Evolutionary conservation across 2,329 filamentous ascomycete species (phyloP).

Genomic region (Cyphellophora attinorum): DNA sequence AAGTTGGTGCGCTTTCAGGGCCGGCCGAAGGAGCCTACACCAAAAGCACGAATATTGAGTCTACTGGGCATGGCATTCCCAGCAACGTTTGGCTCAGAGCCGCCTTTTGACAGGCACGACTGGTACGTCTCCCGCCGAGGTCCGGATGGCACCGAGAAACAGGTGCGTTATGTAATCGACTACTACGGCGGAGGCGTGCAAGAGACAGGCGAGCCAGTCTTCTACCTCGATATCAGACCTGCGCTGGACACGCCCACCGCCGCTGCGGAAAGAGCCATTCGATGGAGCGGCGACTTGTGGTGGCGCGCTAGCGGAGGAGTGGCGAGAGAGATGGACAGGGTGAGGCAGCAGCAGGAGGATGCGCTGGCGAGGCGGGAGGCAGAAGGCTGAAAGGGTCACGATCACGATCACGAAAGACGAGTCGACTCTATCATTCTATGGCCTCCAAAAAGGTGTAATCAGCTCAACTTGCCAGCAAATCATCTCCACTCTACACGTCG

Average conservation of each 20-base stretch:
- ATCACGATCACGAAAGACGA: too few relatives aligned
- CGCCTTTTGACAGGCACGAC: constrained; percentile 93
- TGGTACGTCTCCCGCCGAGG: constrained; percentile 79
- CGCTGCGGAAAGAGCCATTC: constrained; percentile 69
- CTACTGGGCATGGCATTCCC: constrained; percentile 72
- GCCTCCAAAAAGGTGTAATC: too few relatives aligned
- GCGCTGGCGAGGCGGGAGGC: too few relatives aligned
- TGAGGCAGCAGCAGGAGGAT: constrained; percentile 1
- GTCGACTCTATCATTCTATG: too few relatives aligned
- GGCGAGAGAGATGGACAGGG: constrained; percentile 34
- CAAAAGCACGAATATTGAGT: constrained; percentile 79
- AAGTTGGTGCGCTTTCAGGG: constrained; percentile 81
- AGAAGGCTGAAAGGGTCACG: too few relatives aligned
- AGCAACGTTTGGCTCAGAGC: constrained; percentile 65
- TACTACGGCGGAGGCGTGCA: constrained; percentile 83
- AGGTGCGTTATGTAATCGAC: constrained; percentile 92
- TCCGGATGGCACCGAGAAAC: constrained; percentile 55
- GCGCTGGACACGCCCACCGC: constrained; percentile 72
- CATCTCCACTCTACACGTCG: too few relatives aligned
- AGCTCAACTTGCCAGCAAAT: too few relatives aligned
- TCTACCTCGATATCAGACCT: constrained; percentile 88
- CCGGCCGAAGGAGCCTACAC: constrained; percentile 77
- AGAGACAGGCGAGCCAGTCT: constrained; percentile 80
- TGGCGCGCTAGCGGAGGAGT: constrained; percentile 73
- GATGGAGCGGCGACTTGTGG: constrained; percentile 93